Conservation (phyloP, 1,284 basidiomycete species). For the Retiboletus flavoniger region DNA sequence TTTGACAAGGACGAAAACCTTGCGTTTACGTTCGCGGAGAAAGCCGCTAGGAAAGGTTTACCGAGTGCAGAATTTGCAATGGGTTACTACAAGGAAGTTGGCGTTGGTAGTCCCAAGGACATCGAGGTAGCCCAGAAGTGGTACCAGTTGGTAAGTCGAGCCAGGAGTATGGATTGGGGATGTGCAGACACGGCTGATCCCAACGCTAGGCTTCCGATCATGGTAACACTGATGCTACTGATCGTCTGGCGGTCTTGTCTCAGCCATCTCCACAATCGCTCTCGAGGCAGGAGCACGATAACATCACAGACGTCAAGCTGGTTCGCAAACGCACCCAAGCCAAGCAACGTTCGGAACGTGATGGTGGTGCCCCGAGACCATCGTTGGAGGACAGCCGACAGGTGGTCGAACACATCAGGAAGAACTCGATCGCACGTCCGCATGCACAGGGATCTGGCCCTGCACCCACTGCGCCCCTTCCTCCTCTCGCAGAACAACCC, state of each 20-base stretch:
- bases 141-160: constrained; percentile 58
- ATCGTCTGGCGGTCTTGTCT: constrained; percentile 71
- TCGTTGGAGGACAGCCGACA: constrained; percentile 26
- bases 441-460: constrained; percentile 6
- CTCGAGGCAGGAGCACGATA: constrained; percentile 78
- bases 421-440: constrained; percentile 35
- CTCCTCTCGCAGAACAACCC: constrained; percentile 20
- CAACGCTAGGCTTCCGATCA: constrained; percentile 64
- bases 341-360: constrained; percentile 62
- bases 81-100: constrained; percentile 89
- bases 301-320: constrained; percentile 74
- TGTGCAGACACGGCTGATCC: constrained; percentile 1
- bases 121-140: constrained; percentile 64
- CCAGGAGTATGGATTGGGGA: background rate
- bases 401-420: constrained; percentile 44
- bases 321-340: constrained; percentile 84
- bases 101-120: constrained; percentile 69
- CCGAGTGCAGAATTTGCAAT: constrained; percentile 91
- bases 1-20: constrained; percentile 91
- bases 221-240: constrained; percentile 77
- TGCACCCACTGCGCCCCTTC: background rate
- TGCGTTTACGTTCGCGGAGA: constrained; percentile 89
- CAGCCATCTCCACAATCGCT: constrained; percentile 59
- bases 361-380: constrained; percentile 18
- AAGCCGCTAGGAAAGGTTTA: constrained; percentile 79